Evolutionary conservation across 192 early-diverging fungal species (phyloP), one percentile per base, ranked within the genome.

Genomic region (Neocallimastix lanati): DNA sequence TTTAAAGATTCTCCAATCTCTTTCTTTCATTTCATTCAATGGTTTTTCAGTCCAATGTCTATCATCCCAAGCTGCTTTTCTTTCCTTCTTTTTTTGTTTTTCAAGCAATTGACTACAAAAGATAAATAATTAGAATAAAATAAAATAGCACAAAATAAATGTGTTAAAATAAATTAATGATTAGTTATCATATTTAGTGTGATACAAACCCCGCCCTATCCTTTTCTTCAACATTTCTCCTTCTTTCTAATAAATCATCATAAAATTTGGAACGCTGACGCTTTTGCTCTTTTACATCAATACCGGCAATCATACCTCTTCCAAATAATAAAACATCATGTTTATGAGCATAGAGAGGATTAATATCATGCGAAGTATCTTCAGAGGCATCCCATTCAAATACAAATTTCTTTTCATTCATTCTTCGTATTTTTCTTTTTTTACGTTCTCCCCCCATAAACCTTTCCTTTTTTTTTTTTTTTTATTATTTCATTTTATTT

Each of bases 1-100:
- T 80, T 96, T 96, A 85, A 99, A 98, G 78, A 99, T 99, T 84
- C 98, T 93, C 98, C 98, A 99, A 81, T 99, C 98, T 81, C 98
- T 88, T 84, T 98, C 96, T 77, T 86, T 89, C 98, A 99, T 99
- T 78, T 98, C 92, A 13, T 80, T 80, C 81, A 98, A 85, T 16
- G 91, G 89, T 82, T 99, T 99, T 30, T 96, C 94, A 28, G 90
- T 86, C 98, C 98, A 99, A 83, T 98, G 96, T 28, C 96, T 89
- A 84, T 96, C 95, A 79, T 97, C 96, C 87, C 90, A 93, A 36
- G 88, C 90, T 21, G 84, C 84, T 81, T 91, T 92, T 28, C 88
- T 85, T 78, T 94, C 93, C 83, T 88, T 91, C 29, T 83, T 82
- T 2, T 83, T 84, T 28, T 91, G 92, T 13, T 92, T 80, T 36